phyloP scores from a whole-genome alignment of 2,329 filamentous ascomycete genomes.

The Colletotrichum horii region DNA sequence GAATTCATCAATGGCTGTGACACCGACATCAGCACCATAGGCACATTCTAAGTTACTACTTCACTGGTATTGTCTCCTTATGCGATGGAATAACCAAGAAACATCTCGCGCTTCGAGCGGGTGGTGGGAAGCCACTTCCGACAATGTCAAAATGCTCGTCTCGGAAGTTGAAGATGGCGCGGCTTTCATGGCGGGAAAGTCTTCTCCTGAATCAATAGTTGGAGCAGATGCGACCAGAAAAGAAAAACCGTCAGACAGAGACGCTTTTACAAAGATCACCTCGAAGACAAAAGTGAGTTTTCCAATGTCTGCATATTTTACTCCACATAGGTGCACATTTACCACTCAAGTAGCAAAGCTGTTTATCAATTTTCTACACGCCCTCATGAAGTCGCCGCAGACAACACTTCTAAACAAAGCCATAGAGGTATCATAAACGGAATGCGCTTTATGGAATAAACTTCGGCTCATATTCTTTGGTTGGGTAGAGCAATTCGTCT shows the following conservation, averaged over 20 bases:
- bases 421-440: fast-evolving
- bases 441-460: background rate
- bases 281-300: background rate
- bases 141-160: background rate
- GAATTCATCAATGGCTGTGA: background rate
- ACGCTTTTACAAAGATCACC: no score
- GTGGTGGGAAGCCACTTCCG: background rate
- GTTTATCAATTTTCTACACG: fast-evolving
- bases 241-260: no score
- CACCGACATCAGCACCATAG: background rate
- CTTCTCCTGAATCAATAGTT: fast-evolving
- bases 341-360: background rate
- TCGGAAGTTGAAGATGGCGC: fast-evolving
- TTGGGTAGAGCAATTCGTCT: no score
- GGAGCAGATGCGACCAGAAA: fast-evolving
- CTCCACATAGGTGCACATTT: background rate
- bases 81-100: background rate
- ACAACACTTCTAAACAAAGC: fast-evolving
- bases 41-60: background rate
- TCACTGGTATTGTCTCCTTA: background rate
- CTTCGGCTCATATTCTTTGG: background rate
- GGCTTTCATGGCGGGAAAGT: background rate
- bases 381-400: background rate
- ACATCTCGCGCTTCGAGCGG: background rate
- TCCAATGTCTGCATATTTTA: background rate